Conservation (phyloP, 768 basidiomycete genomes). For the Mycena pura region DNA sequence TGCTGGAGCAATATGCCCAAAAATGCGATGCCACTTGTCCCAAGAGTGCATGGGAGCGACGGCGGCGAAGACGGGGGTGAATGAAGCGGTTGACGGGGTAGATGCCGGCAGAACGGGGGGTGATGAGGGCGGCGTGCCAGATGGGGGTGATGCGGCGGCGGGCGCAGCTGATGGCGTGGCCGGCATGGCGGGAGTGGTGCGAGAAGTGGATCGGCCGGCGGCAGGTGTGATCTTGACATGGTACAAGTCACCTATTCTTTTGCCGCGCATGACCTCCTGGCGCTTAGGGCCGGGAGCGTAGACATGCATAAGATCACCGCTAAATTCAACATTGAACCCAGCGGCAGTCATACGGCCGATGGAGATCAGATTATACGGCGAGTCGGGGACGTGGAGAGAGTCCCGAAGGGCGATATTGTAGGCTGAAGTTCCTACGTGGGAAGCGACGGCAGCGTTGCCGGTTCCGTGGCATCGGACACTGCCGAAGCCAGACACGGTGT, state of each 20-base stretch:
- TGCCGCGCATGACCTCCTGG: slow-evolving; percentile 16
- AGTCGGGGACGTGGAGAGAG: slow-evolving; percentile 16
- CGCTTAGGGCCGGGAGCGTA: neutral
- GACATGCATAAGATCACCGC: slow-evolving; percentile 18
- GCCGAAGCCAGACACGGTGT: slow-evolving; percentile 9
- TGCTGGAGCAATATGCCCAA: slow-evolving; percentile 32
- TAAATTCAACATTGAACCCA: slow-evolving; percentile 8
- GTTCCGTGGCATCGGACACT: slow-evolving; percentile 14
- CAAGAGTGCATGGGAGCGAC: slow-evolving; percentile 6
- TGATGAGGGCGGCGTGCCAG: too few relatives aligned
- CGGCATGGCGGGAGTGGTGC: neutral
- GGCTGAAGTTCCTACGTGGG: slow-evolving; percentile 7
- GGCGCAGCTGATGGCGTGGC: neutral
- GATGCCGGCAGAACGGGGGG: neutral
- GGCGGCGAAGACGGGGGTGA: neutral
- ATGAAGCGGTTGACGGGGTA: neutral
- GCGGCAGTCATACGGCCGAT: slow-evolving; percentile 19
- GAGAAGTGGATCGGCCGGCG: neutral
- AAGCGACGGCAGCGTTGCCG: slow-evolving; percentile 7
- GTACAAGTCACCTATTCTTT: slow-evolving; percentile 10
- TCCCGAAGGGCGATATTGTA: slow-evolving; percentile 3
- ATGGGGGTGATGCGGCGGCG: neutral
- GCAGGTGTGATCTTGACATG: slow-evolving; percentile 1
- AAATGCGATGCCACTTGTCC: slow-evolving; percentile 26
- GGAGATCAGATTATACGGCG: slow-evolving; percentile 16